phyloP scores from a whole-genome alignment of 345 rosid species.

The Cochlearia excelsa region DNA sequence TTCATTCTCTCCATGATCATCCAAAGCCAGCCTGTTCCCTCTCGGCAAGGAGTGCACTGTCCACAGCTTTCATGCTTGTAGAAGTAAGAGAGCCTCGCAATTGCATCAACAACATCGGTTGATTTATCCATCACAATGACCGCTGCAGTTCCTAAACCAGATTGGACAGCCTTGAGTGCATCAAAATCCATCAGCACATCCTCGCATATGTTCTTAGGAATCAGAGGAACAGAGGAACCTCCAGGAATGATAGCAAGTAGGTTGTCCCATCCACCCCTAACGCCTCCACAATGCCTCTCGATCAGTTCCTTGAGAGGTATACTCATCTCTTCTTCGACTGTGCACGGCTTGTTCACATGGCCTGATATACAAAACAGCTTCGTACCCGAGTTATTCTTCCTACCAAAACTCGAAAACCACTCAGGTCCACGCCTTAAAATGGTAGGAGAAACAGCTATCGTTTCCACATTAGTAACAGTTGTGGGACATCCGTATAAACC shows the following conservation, averaged over 20 bases:
- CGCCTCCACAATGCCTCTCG: slow-evolving; percentile 94
- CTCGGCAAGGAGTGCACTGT: slow-evolving; percentile 98
- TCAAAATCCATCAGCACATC: slow-evolving; percentile 97
- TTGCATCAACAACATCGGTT: slow-evolving; percentile 96
- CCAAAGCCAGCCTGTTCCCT: slow-evolving; percentile 99
- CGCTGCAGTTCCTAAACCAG: slow-evolving; percentile 94
- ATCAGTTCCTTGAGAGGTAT: slow-evolving; percentile 88
- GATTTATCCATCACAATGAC: slow-evolving; percentile 99
- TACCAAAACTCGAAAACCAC: slow-evolving; percentile 96
- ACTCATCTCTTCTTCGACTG: slow-evolving; percentile 97
- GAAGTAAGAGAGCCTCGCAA: slow-evolving; percentile 93
- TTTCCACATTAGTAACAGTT: slow-evolving; percentile 94
- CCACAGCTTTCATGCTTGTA: slow-evolving; percentile 99
- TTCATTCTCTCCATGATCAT: slow-evolving; percentile 98
- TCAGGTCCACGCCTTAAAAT: slow-evolving; percentile 95
- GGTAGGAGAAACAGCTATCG: slow-evolving; percentile 96
- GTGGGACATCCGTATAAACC: slow-evolving; percentile 97
- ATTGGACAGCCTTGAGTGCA: slow-evolving; percentile 93
- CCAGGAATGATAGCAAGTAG: slow-evolving; percentile 93
- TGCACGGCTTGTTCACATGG: slow-evolving; percentile 93
- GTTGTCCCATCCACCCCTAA: slow-evolving; percentile 97
- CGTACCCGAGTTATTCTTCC: slow-evolving; percentile 92
- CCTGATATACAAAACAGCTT: slow-evolving; percentile 82
- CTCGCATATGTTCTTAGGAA: slow-evolving; percentile 80
- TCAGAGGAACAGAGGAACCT: slow-evolving; percentile 88